Evolutionary conservation across 257 asterid genomes (phyloP), one percentile per base, ranked within the genome.

Genomic region (Solanum etuberosum): DNA sequence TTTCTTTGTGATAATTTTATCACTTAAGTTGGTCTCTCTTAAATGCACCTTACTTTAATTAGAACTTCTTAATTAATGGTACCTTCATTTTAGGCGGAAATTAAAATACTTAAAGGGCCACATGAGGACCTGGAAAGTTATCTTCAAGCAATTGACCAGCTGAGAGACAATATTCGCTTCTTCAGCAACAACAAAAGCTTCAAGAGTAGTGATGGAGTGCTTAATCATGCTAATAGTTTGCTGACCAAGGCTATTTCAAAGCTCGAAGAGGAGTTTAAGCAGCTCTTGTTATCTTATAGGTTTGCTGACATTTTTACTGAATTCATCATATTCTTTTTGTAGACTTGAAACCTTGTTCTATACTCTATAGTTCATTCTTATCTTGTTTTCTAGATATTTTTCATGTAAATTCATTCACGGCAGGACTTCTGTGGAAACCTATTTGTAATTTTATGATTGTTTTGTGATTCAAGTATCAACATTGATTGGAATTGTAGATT

Each of bases 171-270:
- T 87, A 93, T 97, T 88, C 90, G 88, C 67, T 97, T 97, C 91
- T 97, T 97, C 91, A 94, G 92, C 93, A 96, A 93, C 93, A 97
- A 95, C 92, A 95, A 94, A 93, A 96, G 97, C 90, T 96, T 94
- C 87, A 97, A 96, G 93, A 97, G 98, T 90, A 96, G 99, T 48
- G 98, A 97, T 92, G 99, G 99, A 85, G 98, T 97, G 71, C 94
- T 97, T 89, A 96, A 67, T 92, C 98, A 96, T 87, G 92, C 98
- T 38, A 97, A 96, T 89, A 90, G 80, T 91, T 90, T 97, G 86
- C 99, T 97, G 89, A 86, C 97, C 88, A 97, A 96, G 89, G 99
- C 99, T 87, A 95, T 97, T 88, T 95, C 97, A 29, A 97, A 95
- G 95, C 97, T 97, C 86, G 99, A 96, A 94, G 99, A 95, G 87